Percentiles rank a stretch among this genome's conserved stretches.
Evolutionary conservation across 345 rosid species (phyloP).

Genomic region (Murraya koenigii): DNA sequence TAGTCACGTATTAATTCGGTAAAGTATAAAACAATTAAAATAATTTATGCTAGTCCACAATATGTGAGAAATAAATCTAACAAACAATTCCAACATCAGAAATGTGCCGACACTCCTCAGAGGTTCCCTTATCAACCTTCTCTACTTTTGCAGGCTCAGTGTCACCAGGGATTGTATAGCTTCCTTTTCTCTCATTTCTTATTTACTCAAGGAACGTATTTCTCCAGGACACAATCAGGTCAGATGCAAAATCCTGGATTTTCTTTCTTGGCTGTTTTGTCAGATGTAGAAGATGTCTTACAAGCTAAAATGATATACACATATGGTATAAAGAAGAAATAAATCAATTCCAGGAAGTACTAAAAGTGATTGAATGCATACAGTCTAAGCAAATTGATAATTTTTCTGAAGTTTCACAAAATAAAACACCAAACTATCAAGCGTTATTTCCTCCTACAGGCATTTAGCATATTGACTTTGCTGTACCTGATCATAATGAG

Average conservation of each 20-base stretch:
- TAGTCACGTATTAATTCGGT: too few species aligned
- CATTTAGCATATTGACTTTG: background rate
- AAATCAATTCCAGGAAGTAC: background rate
- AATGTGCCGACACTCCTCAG: background rate
- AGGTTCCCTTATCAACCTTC: background rate
- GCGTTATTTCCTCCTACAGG: background rate
- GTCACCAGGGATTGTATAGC: background rate
- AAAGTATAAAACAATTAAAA: too few species aligned
- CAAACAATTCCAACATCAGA: background rate
- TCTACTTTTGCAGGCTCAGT: background rate
- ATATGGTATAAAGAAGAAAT: background rate
- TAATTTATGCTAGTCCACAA: too few species aligned
- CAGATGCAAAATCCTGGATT: constrained; percentile 33
- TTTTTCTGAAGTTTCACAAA: background rate
- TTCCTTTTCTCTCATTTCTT: constrained; percentile 29
- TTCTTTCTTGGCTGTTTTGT: constrained; percentile 49
- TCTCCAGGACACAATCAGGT: constrained; percentile 42
- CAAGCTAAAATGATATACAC: constrained; percentile 28
- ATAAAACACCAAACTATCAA: background rate
- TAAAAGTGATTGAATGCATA: background rate
- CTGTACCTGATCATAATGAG: too few species aligned
- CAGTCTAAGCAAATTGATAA: background rate
- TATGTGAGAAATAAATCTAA: too few species aligned
- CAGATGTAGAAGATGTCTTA: constrained; percentile 41
- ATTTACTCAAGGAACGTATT: constrained; percentile 43